Percentiles rank a stretch among this genome's conserved stretches.
Evolutionary conservation across 2,329 filamentous ascomycete genomes (phyloP).

Genomic region (Cladorrhinum sp.): DNA sequence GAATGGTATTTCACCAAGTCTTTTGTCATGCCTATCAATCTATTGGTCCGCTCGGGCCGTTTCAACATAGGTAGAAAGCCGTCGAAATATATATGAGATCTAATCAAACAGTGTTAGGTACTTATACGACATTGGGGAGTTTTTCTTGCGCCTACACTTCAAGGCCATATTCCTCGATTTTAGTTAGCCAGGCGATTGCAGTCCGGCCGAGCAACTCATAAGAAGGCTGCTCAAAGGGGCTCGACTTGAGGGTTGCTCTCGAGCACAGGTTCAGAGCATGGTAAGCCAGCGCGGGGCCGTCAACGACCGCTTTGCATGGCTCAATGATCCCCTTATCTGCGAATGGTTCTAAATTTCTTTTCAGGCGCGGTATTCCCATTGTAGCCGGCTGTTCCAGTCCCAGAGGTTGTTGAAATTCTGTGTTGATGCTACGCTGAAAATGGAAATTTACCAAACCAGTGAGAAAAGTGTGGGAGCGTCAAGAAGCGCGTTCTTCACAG

Average conservation of each 20-base stretch:
- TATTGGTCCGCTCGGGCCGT: constrained; percentile 55
- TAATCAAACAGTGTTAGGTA: constrained; percentile 24
- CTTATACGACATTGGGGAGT: background rate
- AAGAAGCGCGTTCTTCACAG: background rate
- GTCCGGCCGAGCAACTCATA: constrained; percentile 61
- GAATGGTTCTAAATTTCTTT: constrained; percentile 51
- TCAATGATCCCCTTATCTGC: constrained; percentile 42
- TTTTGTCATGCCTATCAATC: constrained; percentile 57
- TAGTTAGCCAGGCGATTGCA: constrained; percentile 60
- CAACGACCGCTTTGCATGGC: constrained; percentile 54
- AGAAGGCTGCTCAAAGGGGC: constrained; percentile 52
- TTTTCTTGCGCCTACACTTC: constrained; percentile 52
- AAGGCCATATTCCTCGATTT: constrained; percentile 53
- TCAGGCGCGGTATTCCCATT: constrained; percentile 61
- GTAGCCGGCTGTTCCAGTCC: background rate
- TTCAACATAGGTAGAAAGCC: constrained; percentile 72
- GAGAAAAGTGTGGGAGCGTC: background rate
- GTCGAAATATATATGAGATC: constrained; percentile 70
- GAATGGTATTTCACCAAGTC: constrained; percentile 52
- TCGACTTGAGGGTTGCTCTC: constrained; percentile 34
- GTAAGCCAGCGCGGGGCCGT: constrained; percentile 77
- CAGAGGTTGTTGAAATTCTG: background rate
- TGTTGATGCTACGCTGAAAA: background rate
- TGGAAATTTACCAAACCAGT: background rate
- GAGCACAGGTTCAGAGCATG: constrained; percentile 61